These are phyloP conservation scores for Acacia acuminata DNA, from an alignment of 306 rosid genomes.

Conservation along the genomic window DNA sequence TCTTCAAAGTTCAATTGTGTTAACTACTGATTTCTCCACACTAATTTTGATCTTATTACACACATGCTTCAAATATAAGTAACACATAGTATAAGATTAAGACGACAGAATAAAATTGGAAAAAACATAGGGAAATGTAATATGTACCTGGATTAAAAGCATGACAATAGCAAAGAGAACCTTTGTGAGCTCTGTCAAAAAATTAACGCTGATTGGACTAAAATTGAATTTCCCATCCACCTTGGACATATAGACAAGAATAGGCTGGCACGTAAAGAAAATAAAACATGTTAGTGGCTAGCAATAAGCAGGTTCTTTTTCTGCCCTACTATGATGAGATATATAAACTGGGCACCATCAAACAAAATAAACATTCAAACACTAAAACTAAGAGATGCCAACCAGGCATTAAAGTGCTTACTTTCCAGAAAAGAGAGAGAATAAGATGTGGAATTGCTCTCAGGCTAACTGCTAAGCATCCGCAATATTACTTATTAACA, in stretches of 20 bases:
- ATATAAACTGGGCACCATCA: neutral
- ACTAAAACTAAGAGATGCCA: neutral
- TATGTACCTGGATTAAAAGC: slow-evolving; percentile 83
- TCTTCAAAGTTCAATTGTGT: no score
- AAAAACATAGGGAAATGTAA: slow-evolving; percentile 21
- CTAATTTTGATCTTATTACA: neutral
- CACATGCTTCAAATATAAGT: slow-evolving; percentile 14
- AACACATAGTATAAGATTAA: neutral
- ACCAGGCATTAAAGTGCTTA: neutral
- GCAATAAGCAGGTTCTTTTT: slow-evolving; percentile 5
- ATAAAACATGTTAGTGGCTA: slow-evolving; percentile 25
- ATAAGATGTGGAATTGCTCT: neutral
- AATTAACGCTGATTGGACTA: slow-evolving; percentile 98
- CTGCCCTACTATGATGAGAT: neutral
- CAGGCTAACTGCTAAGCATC: neutral
- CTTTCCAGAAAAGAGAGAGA: neutral
- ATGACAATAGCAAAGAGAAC: slow-evolving; percentile 88
- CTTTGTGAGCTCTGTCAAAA: slow-evolving; percentile 88
- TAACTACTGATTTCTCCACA: slow-evolving; percentile 3
- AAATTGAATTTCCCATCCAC: slow-evolving; percentile 98
- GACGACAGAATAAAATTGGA: slow-evolving; percentile 18
- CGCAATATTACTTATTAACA: neutral
- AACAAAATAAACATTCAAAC: neutral
- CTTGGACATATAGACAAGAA: slow-evolving; percentile 97
- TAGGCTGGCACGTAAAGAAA: slow-evolving; percentile 69